Percentiles rank a stretch among this genome's conserved stretches.
These are phyloP conservation scores for Sesbania bispinosa DNA, from an alignment of 306 rosid species.

Conservation along the genomic window DNA sequence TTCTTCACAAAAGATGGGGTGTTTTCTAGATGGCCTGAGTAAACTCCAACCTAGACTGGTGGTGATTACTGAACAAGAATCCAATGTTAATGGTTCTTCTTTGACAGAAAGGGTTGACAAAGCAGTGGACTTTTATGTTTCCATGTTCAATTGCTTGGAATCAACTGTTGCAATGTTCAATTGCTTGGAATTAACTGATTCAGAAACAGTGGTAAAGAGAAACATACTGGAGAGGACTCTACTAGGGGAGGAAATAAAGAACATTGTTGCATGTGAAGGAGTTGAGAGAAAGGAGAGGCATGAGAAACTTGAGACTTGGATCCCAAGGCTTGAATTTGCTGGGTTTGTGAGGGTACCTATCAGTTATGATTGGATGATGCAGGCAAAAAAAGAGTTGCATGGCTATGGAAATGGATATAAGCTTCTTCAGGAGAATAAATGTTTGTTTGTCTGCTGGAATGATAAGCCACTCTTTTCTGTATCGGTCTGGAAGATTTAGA, in stretches of 20 bases:
- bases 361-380: slow-evolving; percentile 40
- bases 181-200: slow-evolving; percentile 53
- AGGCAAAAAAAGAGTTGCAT: slow-evolving; percentile 41
- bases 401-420: slow-evolving; percentile 49
- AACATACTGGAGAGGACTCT: slow-evolving; percentile 60
- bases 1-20: slow-evolving; percentile 49
- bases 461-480: slow-evolving; percentile 56
- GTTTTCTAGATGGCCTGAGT: slow-evolving; percentile 44
- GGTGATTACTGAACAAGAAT: slow-evolving; percentile 73
- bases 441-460: slow-evolving; percentile 57
- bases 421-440: slow-evolving; percentile 47
- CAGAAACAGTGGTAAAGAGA: slow-evolving; percentile 39
- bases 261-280: slow-evolving; percentile 73
- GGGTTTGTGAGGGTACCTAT: slow-evolving; percentile 55
- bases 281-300: slow-evolving; percentile 63
- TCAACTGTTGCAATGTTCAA: slow-evolving; percentile 55
- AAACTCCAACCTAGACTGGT: slow-evolving; percentile 54
- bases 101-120: slow-evolving; percentile 55
- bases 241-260: slow-evolving; percentile 66
- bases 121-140: slow-evolving; percentile 51
- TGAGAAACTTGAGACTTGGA: slow-evolving; percentile 63
- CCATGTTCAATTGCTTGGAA: slow-evolving; percentile 66
- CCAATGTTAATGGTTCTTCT: slow-evolving; percentile 41
- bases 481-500: slow-evolving; percentile 53
- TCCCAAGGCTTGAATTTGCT: slow-evolving; percentile 50